phyloP scores from a whole-genome alignment of 345 rosid genomes.

The Pugionium cornutum region DNA sequence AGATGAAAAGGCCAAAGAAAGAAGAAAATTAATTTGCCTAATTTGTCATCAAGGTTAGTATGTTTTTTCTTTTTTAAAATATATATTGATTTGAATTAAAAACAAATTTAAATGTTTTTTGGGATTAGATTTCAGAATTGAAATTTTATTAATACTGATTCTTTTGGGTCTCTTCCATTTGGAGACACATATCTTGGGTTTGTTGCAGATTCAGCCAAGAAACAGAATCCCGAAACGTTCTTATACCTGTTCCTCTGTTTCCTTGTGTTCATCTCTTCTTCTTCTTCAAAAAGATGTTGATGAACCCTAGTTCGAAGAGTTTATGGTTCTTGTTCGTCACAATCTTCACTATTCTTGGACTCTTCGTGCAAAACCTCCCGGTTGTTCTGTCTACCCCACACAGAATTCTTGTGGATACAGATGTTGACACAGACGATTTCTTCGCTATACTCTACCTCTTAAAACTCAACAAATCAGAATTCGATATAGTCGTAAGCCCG shows the following conservation, averaged over 20 bases:
- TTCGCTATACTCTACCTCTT: constrained; percentile 79
- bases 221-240: neutral
- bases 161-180: too few species aligned
- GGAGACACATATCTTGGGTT: too few species aligned
- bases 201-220: constrained; percentile 8
- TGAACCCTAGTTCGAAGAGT: constrained; percentile 13
- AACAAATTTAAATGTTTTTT: too few species aligned
- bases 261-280: neutral
- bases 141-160: too few species aligned
- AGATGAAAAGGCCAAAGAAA: too few species aligned
- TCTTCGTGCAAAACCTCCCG: constrained; percentile 23
- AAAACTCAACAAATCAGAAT: constrained; percentile 80
- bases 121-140: too few species aligned
- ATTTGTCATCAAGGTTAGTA: too few species aligned
- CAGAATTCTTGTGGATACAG: constrained; percentile 80
- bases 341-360: constrained; percentile 22
- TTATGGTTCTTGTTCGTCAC: constrained; percentile 23
- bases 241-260: neutral
- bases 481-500: constrained; percentile 61
- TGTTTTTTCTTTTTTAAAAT: too few species aligned
- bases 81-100: too few species aligned
- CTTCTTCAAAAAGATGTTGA: constrained; percentile 25
- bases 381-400: constrained; percentile 41
- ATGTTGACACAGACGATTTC: constrained; percentile 84
- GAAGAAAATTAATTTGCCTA: too few species aligned